Base-by-base conservation (phyloP, 1,284 basidiomycete genomes). In the Malassezia yamatoensis region DNA sequence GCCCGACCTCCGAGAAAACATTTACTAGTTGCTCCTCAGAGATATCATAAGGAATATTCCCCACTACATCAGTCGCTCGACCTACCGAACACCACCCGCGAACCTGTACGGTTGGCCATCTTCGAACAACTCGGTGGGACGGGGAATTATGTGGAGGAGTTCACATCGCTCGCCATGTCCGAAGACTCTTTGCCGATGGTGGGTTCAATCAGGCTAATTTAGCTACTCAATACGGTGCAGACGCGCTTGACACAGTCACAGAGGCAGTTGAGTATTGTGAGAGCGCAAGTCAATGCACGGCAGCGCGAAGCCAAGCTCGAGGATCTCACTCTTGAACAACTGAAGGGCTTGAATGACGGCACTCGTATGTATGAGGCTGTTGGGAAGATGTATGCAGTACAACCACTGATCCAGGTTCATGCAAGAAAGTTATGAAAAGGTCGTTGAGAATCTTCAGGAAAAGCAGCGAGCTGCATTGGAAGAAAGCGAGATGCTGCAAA, bases 41-140 rank as follows among this genome's bases (percentile, higher is more conserved):
- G 57, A 72, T 68, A 53, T 72, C 69, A 44, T 74, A 74, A 16
- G 72, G 72, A 38, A 74, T 72, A 58, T 74, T 74, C 15, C 72
- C 72, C 41, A 74, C 72, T 66, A 55, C 9, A n/a, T 47, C 4
- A 38, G 13, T 29, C 15, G 50, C 20, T 34, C 49, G 18, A 63
- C 58, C 37, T 35, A 60, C 52, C 52, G 33, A 59, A 62, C 38
- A 60, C 51, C 36, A 62, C 60, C 43, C 53, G 52, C 34, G 61
- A 53, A 21, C 54, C 54, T 46, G 42, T 41, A 35, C 47, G 48
- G 41, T 53, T 35, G 32, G 50, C 51, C 54, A 57, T 51, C 32
- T 12, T 37, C 20, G 51, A 36, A 37, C 21, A 13, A 29, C 24
- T n/a, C 13, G 13, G 21, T 15, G 24, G 13, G 18, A 16, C 18